These are phyloP conservation scores for Colletotrichum sp. DNA, from an alignment of 2,329 filamentous ascomycete genomes.

Conservation along the genomic window DNA sequence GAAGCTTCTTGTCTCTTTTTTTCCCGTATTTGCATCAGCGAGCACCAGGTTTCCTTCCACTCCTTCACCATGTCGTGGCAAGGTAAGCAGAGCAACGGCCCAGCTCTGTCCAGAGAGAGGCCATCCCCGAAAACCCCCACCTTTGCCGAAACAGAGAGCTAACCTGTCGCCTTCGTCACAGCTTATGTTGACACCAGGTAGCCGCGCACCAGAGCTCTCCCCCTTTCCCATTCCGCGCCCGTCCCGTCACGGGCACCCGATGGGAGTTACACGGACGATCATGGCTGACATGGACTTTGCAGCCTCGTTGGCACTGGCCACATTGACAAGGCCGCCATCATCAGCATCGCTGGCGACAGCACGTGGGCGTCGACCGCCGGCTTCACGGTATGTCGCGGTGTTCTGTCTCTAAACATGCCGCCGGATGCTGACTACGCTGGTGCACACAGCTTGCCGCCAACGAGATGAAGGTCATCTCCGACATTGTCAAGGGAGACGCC, in stretches of 20 bases:
- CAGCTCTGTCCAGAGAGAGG: not conserved
- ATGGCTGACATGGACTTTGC: slow-evolving; percentile 21
- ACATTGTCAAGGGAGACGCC: slow-evolving; percentile 51
- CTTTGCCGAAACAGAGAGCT: slow-evolving; percentile 26
- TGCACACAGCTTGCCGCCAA: slow-evolving; percentile 56
- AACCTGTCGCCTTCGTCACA: slow-evolving; percentile 33
- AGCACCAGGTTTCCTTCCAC: slow-evolving; percentile 13
- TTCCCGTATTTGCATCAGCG: slow-evolving; percentile 14
- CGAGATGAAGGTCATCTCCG: slow-evolving; percentile 64
- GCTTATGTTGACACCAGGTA: slow-evolving; percentile 60
- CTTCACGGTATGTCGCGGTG: slow-evolving; percentile 68
- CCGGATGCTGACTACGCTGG: slow-evolving; percentile 24
- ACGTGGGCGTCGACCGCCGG: slow-evolving; percentile 74
- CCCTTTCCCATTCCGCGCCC: not conserved
- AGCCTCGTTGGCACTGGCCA: slow-evolving; percentile 83
- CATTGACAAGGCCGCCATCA: slow-evolving; percentile 84
- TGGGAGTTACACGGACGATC: not conserved
- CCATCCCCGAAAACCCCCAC: slow-evolving; percentile 13
- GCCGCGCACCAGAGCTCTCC: slow-evolving; percentile 15
- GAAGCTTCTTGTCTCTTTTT: slow-evolving; percentile 17
- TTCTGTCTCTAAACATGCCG: not conserved
- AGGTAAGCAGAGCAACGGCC: not conserved
- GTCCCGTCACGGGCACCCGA: not conserved
- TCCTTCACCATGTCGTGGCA: slow-evolving; percentile 59
- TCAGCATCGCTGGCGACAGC: slow-evolving; percentile 80